Evolutionary conservation across 2,329 filamentous ascomycete species (phyloP), one percentile per base, ranked within the genome.

Genomic region (Knoxdaviesia proteae): DNA sequence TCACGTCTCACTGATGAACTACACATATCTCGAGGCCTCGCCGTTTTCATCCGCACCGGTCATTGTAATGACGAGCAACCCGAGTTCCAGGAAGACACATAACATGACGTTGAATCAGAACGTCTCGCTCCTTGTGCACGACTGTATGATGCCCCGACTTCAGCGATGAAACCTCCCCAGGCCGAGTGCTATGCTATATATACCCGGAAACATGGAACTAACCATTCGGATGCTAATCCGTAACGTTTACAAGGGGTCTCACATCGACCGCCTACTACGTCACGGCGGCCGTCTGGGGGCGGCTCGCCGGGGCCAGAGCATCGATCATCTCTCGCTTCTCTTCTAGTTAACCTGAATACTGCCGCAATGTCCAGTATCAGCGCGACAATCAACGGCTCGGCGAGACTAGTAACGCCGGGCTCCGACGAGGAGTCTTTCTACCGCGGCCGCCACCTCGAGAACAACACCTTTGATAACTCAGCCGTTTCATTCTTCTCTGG

Each of bases 1-100:
- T 7, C 84, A 96, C 58, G 84, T 96, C 50, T 92, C 86, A 35
- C 75, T 98, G 49, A 98, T 98, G 90, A 94, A 93, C 67, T 96
- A 96, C 66, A 96, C 90, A 55, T 96, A 94, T 62, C 80, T 98
- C 29, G 80, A 86, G 36, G 76, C 70, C 5, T 83, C 81, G 10
- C 77, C 76, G 36, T 80, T 76, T 59, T 70, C 73, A 36, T 55
- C 69, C 42, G 61, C 64, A n/a, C 79, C 84, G n/a, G 80, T 86
- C 49, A 92, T 96, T 55, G 80, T 96, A 67, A 87, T 88, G 81
- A 96, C 90, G 44, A 92, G 81, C 39, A 84, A 84, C 51, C 75
- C 78, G 1, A 72, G 75, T 44, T 84, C 79, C 34, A 79, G 77
- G 51, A 90, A 88, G 62, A 84, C 77, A 32, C 71, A 76, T 51